Percentiles rank a stretch among this genome's conserved stretches.
phyloP scores from a whole-genome alignment of 257 asterid species.

The Cinchona pubescens region DNA sequence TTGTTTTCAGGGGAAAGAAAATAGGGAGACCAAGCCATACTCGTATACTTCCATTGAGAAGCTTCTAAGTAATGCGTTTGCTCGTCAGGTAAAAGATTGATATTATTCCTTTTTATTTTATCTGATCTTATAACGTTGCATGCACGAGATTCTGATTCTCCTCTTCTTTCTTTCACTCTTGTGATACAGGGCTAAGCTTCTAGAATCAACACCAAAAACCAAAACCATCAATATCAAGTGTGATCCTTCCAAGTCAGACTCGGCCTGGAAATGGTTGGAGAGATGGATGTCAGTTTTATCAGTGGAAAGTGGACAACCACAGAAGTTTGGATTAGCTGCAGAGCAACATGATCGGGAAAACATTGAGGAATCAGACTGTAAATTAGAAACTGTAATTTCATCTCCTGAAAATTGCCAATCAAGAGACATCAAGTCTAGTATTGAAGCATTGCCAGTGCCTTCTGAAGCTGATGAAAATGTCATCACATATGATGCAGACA shows the following conservation, averaged over 20 bases:
- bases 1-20: conserved; percentile 49
- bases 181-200: conserved; percentile 59
- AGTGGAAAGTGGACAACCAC: conserved; percentile 37
- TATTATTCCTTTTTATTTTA: not conserved
- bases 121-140: not conserved
- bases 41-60: conserved; percentile 59
- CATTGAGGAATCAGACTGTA: conserved; percentile 17
- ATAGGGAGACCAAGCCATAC: conserved; percentile 31
- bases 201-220: conserved; percentile 67
- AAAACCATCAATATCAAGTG: conserved; percentile 71
- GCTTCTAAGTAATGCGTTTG: conserved; percentile 80
- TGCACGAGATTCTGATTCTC: not conserved
- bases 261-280: conserved; percentile 95
- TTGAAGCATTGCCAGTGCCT: conserved; percentile 24
- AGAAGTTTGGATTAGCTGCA: conserved; percentile 3
- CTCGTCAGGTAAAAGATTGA: conserved; percentile 64
- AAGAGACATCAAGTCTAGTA: conserved; percentile 5
- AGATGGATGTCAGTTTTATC: conserved; percentile 87
- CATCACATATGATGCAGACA: conserved; percentile 31
- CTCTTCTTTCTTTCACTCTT: conserved; percentile 23
- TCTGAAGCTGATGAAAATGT: conserved; percentile 33
- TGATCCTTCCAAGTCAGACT: conserved; percentile 77
- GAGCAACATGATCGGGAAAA: conserved; percentile 21
- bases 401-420: conserved; percentile 23
- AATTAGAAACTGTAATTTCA: conserved; percentile 20